These are phyloP conservation scores for Nyssa sinensis DNA, from an alignment of 148 eudicot species.

Conservation along the genomic window DNA sequence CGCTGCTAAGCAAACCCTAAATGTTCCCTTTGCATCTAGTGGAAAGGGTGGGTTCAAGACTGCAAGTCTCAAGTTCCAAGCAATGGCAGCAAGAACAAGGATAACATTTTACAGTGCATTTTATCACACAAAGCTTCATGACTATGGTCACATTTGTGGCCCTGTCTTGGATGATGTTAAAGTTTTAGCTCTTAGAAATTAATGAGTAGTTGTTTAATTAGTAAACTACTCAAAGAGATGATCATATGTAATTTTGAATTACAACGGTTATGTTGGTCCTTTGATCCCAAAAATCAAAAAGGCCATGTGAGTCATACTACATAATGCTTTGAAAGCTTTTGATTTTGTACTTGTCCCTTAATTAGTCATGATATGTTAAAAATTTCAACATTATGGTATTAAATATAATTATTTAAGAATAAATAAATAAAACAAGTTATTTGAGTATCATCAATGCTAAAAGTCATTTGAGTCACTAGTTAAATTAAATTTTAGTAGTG, in stretches of 20 bases:
- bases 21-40: slow-evolving; percentile 21
- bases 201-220: neutral
- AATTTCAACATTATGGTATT: too few species aligned
- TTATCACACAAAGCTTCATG: slow-evolving; percentile 55
- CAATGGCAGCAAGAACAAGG: slow-evolving; percentile 36
- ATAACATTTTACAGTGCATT: slow-evolving; percentile 42
- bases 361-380: neutral
- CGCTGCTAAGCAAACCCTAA: slow-evolving; percentile 22
- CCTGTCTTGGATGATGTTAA: slow-evolving; percentile 70
- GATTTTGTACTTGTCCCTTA: neutral
- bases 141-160: slow-evolving; percentile 59
- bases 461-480: too few species aligned
- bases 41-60: slow-evolving; percentile 39
- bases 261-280: too few species aligned
- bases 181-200: slow-evolving; percentile 24
- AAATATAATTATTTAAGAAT: neutral
- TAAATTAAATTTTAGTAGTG: too few species aligned
- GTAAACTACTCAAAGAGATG: neutral
- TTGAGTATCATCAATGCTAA: too few species aligned
- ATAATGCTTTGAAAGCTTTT: neutral
- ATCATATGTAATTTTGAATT: too few species aligned
- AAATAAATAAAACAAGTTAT: too few species aligned
- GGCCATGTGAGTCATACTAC: neutral
- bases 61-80: slow-evolving; percentile 37
- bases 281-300: too few species aligned